Base-by-base conservation (phyloP, 257 asterid species). In the Avicennia marina region DNA sequence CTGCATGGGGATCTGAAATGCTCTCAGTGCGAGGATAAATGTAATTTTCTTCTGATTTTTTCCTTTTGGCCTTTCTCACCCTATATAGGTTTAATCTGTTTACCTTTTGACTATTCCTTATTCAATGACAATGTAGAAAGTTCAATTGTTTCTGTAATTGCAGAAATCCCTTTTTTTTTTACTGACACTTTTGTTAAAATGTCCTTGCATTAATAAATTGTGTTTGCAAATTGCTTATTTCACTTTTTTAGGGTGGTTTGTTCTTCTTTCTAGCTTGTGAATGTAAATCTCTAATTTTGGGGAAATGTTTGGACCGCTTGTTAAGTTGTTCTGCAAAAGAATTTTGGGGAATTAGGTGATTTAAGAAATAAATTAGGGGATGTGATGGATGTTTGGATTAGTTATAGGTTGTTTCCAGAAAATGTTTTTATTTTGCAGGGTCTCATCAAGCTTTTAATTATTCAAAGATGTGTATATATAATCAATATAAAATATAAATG, bases 11-110 rank as follows among this genome's bases (percentile, higher is more conserved):
- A 60, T 61, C 77, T 84, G 49, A 82, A 74, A 70, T 93, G 99
- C 79, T 74, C 72, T 21, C 95, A 85, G 81, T 93, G 99, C 64
- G 96, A 84, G 72, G 60, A 71, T 69, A 84, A 75, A 82, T 89
- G 99, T 93, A 87, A 50, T 43, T 60, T 66, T 58, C 38, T n/a
- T 49, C 60, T 57, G 57, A 57, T 34, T 63, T 60, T 53, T 59
- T 11, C 59, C 53, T 58, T 9, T 55, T 12, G 38, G 8, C 26
- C 26, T 60, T 56, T 51, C 33, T 33, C 63, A 59, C 38, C 56
- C 56, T 58, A 22, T 15, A 25, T 48, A 22, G 53, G 63, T 41
- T 1, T 61, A 52, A n/a, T 62, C 53, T 4, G 32, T 63, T 33
- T 46, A 27, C 54, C 56, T 29, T 54, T 32, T 20, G 58, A 42